A percentile compares a stretch with the other conserved stretches of the same genome.
Evolutionary conservation across 2,329 filamentous ascomycete genomes (phyloP).

Genomic region (Microsporum ferrugineum): DNA sequence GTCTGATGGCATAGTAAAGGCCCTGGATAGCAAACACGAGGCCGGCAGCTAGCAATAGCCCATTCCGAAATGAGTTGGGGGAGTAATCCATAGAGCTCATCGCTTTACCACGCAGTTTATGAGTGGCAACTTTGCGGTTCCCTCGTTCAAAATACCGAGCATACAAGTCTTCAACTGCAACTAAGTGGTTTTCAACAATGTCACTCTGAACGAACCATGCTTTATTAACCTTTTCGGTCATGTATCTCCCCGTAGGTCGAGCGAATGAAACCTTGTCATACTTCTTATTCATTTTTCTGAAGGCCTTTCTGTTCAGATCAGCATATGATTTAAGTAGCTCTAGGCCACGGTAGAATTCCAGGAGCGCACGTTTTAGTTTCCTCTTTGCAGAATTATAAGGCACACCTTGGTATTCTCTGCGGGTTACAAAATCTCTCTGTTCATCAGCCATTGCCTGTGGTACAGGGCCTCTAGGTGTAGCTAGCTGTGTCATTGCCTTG

Average conservation of each 20-base stretch:
- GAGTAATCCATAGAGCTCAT: conserved; percentile 49
- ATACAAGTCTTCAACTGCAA: conserved; percentile 78
- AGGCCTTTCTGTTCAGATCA: conserved; percentile 79
- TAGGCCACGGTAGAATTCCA: conserved; percentile 85
- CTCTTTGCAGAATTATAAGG: conserved; percentile 79
- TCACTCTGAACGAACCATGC: conserved; percentile 88
- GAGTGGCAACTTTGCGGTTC: conserved; percentile 80
- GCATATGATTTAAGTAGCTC: conserved; percentile 89
- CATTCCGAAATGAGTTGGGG: conserved; percentile 48
- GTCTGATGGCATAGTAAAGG: conserved; percentile 46
- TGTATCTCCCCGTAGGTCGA: conserved; percentile 64
- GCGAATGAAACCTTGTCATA: conserved; percentile 86
- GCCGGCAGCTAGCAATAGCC: conserved; percentile 57
- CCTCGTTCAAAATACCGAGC: conserved; percentile 88
- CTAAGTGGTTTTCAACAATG: conserved; percentile 66
- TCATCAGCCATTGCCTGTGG: conserved; percentile 22
- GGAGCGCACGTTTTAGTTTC: conserved; percentile 79
- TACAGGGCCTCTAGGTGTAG: conserved; percentile 30
- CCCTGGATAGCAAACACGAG: conserved; percentile 56
- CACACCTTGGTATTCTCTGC: conserved; percentile 47
- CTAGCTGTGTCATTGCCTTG: conserved; percentile 37
- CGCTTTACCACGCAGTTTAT: conserved; percentile 67
- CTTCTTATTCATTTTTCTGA: conserved; percentile 97
- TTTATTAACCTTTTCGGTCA: conserved; percentile 83
- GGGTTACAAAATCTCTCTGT: conserved; percentile 41